Conservation (phyloP, 2,329 filamentous ascomycete species). For the Pseudocercospora fijiensis region DNA sequence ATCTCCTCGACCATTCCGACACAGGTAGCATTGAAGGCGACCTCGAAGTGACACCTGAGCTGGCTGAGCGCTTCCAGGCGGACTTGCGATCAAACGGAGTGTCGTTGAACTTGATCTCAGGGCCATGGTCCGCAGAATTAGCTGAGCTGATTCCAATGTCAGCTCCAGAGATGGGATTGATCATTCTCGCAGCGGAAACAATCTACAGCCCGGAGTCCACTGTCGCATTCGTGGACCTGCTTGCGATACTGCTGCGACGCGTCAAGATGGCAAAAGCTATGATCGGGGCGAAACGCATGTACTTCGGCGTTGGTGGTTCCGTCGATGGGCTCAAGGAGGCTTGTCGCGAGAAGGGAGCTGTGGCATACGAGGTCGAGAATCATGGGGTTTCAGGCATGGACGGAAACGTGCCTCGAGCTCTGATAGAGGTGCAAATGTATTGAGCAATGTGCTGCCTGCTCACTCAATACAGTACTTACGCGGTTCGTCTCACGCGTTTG, state of each 20-base stretch:
- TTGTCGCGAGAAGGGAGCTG: conserved; percentile 44
- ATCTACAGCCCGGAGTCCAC: conserved; percentile 78
- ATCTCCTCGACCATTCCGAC: conserved; percentile 13
- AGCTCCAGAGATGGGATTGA: conserved; percentile 42
- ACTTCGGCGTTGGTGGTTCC: conserved; percentile 82
- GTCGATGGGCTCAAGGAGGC: conserved; percentile 67
- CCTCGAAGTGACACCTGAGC: conserved; percentile 60
- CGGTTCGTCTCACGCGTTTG: not conserved
- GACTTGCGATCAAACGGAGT: conserved; percentile 55
- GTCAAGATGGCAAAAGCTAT: conserved; percentile 60
- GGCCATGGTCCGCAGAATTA: conserved; percentile 67
- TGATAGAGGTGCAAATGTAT: conserved; percentile 49
- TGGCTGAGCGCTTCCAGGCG: conserved; percentile 59
- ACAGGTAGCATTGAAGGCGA: conserved; percentile 48
- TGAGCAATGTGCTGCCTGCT: conserved; percentile 16
- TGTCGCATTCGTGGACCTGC: conserved; percentile 64
- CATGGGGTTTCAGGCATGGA: conserved; percentile 45
- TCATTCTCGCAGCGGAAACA: conserved; percentile 74
- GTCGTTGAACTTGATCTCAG: conserved; percentile 66
- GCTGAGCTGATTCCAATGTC: conserved; percentile 55
- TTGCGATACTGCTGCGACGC: conserved; percentile 58
- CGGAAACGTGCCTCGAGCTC: conserved; percentile 47
- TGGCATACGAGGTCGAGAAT: conserved; percentile 52
- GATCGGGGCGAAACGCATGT: conserved; percentile 74
- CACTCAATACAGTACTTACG: not conserved